Evolutionary conservation across 495 filamentous ascomycete species (phyloP).

Genomic region (Lasiosphaeria hispida): DNA sequence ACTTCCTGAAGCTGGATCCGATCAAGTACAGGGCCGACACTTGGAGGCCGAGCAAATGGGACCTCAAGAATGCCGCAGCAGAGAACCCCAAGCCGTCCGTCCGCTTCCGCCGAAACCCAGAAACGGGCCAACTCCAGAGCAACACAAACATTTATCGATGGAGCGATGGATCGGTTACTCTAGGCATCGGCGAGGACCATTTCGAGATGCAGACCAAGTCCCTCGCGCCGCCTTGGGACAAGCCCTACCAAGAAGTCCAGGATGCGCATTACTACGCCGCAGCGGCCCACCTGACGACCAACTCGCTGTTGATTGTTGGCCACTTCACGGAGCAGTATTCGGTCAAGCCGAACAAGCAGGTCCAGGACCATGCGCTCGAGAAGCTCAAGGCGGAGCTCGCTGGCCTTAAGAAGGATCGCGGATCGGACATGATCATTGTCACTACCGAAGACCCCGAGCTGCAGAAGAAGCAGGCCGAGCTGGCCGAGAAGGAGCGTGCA

Average conservation of each 20-base stretch:
- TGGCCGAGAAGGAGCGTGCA: slow-evolving; percentile 67
- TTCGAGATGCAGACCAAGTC: slow-evolving; percentile 74
- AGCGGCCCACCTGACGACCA: slow-evolving; percentile 66
- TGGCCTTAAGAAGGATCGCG: slow-evolving; percentile 49
- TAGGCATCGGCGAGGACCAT: slow-evolving; percentile 70
- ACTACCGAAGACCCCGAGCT: slow-evolving; percentile 78
- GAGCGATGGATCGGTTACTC: slow-evolving; percentile 81
- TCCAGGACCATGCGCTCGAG: slow-evolving; percentile 76
- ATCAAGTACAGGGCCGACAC: slow-evolving; percentile 68
- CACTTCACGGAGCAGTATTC: slow-evolving; percentile 77
- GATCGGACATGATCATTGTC: slow-evolving; percentile 54
- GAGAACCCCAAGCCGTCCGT: slow-evolving; percentile 39
- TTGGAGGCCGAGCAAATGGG: slow-evolving; percentile 54
- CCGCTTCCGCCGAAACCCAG: slow-evolving; percentile 40
- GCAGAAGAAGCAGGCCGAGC: slow-evolving; percentile 70
- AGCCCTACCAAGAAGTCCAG: slow-evolving; percentile 67
- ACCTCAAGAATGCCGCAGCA: slow-evolving; percentile 42
- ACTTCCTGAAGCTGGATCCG: slow-evolving; percentile 74
- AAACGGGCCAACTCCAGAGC: slow-evolving; percentile 58
- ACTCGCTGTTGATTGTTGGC: slow-evolving; percentile 70
- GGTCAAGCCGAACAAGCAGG: slow-evolving; percentile 63
- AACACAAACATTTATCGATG: slow-evolving; percentile 76
- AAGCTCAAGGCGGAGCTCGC: slow-evolving; percentile 69
- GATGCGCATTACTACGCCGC: slow-evolving; percentile 78
- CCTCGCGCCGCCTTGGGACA: slow-evolving; percentile 62